Percentiles rank a stretch among this genome's conserved stretches.
These are phyloP conservation scores for Stephania japonica DNA, from an alignment of 164 flowering plant genomes.

Conservation along the genomic window DNA sequence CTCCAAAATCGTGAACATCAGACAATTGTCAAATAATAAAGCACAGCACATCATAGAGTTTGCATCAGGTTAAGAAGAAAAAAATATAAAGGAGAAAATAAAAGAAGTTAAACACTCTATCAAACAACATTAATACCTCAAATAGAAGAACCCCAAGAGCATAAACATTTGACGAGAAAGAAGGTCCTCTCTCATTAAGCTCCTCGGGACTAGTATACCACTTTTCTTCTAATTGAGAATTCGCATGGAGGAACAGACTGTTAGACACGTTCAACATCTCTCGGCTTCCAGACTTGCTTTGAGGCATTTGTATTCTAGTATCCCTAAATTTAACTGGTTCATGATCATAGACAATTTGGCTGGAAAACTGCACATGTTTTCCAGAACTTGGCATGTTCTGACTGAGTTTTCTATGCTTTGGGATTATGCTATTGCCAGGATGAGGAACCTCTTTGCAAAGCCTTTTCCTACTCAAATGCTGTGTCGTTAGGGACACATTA, in stretches of 20 bases:
- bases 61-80: not conserved
- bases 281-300: slow-evolving; percentile 17
- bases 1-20: not conserved
- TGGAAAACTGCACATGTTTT: slow-evolving; percentile 31
- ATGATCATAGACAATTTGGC: slow-evolving; percentile 23
- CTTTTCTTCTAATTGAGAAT: slow-evolving; percentile 52
- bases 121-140: slow-evolving; percentile 52
- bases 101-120: not conserved
- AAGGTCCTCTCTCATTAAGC: slow-evolving; percentile 31
- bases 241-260: slow-evolving; percentile 20
- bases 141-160: slow-evolving; percentile 87
- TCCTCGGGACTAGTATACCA: slow-evolving; percentile 89
- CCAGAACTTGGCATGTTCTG: slow-evolving; percentile 20
- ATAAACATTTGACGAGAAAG: slow-evolving; percentile 66
- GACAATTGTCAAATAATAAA: not conserved
- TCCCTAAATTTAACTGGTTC: slow-evolving; percentile 15
- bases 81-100: not conserved
- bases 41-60: not conserved
- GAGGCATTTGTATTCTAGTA: slow-evolving; percentile 17
- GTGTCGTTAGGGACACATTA: slow-evolving; percentile 20
- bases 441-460: slow-evolving; percentile 21
- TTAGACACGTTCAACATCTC: slow-evolving; percentile 15
- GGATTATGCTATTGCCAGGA: slow-evolving; percentile 14
- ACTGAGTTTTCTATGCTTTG: slow-evolving; percentile 46
- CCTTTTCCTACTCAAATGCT: slow-evolving; percentile 33